Base-by-base conservation (phyloP, 257 asterid species). In the Nyctanthes arbortristis region DNA sequence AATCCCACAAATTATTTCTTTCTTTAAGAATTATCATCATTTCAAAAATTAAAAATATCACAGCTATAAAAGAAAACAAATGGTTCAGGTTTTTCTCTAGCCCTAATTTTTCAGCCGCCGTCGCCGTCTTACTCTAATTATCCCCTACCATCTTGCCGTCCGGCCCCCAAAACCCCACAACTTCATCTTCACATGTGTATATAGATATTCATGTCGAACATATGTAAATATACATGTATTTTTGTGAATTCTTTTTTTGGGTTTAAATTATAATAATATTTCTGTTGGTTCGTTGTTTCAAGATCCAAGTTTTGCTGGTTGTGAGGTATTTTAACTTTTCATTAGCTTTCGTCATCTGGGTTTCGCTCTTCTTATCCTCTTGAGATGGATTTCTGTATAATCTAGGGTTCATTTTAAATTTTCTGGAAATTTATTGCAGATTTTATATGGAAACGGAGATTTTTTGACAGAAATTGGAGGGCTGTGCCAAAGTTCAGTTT, bases 111-210 rank as follows among this genome's bases (percentile, higher is more conserved):
- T 52, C 16, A 3, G 16, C 59, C 24, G 35, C 69, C 72, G 12
- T 75, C 84, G 78, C 81, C 78, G 81, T 76, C 80, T 68, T 63
- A 37, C 68, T 25, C 65, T 58, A 72, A 36, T 79, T 71, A 58
- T 71, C 80, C 37, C 58, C 27, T 73, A n/a, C n/a, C n/a, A n/a
- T 68, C 49, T 39, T 70, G 39, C 70, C 30, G 36, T 4, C 56
- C 71, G 69, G 72, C 68, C 84, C 81, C 80, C 68, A 71, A 32
- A 47, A 7, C 77, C 68, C 59, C 31, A 14, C 20, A 52, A 52
- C 6, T 25, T 67, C 58, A 16, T 67, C 56, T 56, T 7, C 7
- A 58, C 31, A 61, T 25, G 35, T 62, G 20, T 35, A 12, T 20
- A 66, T 54, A 47, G 31, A 45, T 58, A 63, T 45, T 45, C 59